Percentiles rank a stretch among this genome's conserved stretches.
These are phyloP conservation scores for Sarocladiaceae sp. DNA, from an alignment of 2,329 filamentous ascomycete genomes.

Conservation along the genomic window DNA sequence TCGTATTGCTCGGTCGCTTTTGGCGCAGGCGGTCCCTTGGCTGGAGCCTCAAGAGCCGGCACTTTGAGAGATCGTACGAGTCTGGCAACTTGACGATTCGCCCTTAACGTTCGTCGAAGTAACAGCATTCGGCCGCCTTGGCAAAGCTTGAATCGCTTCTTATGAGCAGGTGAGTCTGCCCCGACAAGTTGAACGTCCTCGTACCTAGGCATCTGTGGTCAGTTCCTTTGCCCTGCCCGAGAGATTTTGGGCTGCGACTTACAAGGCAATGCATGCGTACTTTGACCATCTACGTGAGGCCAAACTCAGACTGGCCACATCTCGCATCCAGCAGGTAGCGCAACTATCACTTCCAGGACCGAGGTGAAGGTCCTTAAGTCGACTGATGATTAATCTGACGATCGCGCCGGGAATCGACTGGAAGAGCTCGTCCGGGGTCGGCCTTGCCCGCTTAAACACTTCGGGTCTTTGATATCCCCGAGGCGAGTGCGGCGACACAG, in stretches of 20 bases:
- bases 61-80: constrained; percentile 53
- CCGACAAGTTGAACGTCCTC: constrained; percentile 53
- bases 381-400: constrained; percentile 47
- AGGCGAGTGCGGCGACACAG: constrained; percentile 1
- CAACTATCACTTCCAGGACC: constrained; percentile 43
- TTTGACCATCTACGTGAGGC: constrained; percentile 46
- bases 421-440: constrained; percentile 44
- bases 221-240: background rate
- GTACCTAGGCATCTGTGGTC: constrained; percentile 34
- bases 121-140: constrained; percentile 48
- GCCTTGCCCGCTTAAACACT: constrained; percentile 17
- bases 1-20: constrained; percentile 44
- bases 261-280: constrained; percentile 45
- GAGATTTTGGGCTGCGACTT: constrained; percentile 22
- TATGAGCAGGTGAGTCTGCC: constrained; percentile 46
- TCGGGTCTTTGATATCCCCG: constrained; percentile 6
- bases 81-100: constrained; percentile 44
- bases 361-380: constrained; percentile 47
- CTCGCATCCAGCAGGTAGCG: constrained; percentile 60
- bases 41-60: constrained; percentile 35
- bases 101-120: constrained; percentile 50
- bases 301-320: constrained; percentile 45
- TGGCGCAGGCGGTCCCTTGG: constrained; percentile 16
- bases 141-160: constrained; percentile 50
- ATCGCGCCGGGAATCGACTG: constrained; percentile 53